Base-by-base conservation (phyloP, 495 filamentous ascomycete species). In the Xylaria palmicola region DNA sequence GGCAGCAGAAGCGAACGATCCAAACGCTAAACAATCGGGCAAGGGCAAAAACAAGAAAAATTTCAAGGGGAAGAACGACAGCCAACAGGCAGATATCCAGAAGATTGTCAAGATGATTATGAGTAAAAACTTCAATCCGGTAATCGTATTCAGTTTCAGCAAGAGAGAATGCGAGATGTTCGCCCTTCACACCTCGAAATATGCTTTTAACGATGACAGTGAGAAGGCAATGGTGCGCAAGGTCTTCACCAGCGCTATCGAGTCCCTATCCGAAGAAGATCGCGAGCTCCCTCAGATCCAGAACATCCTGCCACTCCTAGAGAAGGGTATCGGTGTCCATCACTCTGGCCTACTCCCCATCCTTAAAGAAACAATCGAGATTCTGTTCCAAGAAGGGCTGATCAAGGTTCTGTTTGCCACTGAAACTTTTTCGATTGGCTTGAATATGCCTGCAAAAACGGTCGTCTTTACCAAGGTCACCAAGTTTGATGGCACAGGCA, bases 41-140 rank as follows among this genome's bases (percentile, higher is more conserved):
- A 90, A 82, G 64, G 93, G 92, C 62, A 97, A 92, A 72, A 87
- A 97, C 67, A 96, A 94, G 81, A 91, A 87, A 68, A 77, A 87
- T 6, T 92, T 93, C 74, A 97, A 92, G 73, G 93, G 94, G 24
- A 90, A 89, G 19, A 85, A 85, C 41, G 56, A 75, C 0, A 71
- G 84, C 34, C 86, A 83, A 1, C 83, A 83, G 8, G 87, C 85
- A 3, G 94, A 98, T 73, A 96, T 98, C 57, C 93, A 90, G 77
- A 97, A 97, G 79, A 94, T 98, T 63, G 90, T 98, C 50, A 90
- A 88, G 70, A 98, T 98, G 95, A 96, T 97, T 65, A 96, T 98
- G 89, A 79, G 90, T 71, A 94, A 92, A 75, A 92, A 88, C 65
- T 91, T 91, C 73, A 97, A 98, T 66, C 94, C 94, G 1, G 95